Percentiles rank a stretch among this genome's conserved stretches.
These are phyloP conservation scores for Hypoxylon sp. DNA, from an alignment of 2,329 filamentous ascomycete genomes.

Conservation along the genomic window DNA sequence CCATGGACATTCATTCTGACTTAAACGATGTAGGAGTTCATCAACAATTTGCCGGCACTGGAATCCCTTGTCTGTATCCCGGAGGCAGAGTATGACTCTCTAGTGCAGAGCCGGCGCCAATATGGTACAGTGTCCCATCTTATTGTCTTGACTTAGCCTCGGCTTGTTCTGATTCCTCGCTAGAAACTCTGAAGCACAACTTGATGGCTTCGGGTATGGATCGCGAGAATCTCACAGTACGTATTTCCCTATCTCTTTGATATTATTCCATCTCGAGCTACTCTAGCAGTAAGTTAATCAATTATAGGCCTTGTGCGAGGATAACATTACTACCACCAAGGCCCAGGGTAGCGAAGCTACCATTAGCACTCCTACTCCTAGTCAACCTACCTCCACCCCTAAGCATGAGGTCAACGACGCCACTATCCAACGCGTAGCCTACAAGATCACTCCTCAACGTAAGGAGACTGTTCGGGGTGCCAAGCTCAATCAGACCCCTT, in stretches of 20 bases:
- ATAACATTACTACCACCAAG: background rate
- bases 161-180: constrained; percentile 35
- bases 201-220: constrained; percentile 63
- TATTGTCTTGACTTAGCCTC: constrained; percentile 5
- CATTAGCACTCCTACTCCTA: background rate
- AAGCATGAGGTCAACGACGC: background rate
- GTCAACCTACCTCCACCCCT: background rate
- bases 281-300: background rate
- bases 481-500: background rate
- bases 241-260: constrained; percentile 38
- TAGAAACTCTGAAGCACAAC: constrained; percentile 62
- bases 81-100: constrained; percentile 70
- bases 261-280: background rate
- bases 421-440: background rate
- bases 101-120: constrained; percentile 65
- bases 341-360: background rate
- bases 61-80: constrained; percentile 63
- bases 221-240: constrained; percentile 61
- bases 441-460: background rate
- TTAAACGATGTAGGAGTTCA: constrained; percentile 28
- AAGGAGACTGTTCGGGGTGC: background rate
- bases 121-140: constrained; percentile 61
- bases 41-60: constrained; percentile 48
- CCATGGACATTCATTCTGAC: constrained; percentile 32
- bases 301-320: background rate